Evolutionary conservation across 371 early-diverging fungal genomes (phyloP).

Genomic region (Capillidium heterosporum): DNA sequence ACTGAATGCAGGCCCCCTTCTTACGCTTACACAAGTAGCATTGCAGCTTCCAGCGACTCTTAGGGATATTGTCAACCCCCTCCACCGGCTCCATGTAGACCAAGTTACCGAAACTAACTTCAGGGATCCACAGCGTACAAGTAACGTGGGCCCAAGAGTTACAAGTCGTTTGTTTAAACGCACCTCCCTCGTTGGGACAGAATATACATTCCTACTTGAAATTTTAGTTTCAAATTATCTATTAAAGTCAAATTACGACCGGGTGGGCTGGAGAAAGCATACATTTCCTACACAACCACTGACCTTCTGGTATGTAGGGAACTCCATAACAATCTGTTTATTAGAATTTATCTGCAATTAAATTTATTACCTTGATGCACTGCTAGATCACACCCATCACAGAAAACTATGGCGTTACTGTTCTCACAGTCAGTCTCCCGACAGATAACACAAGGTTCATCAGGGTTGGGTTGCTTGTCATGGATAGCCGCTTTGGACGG

Average conservation of each 20-base stretch:
- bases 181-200: slow-evolving; percentile 89
- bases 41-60: slow-evolving; percentile 67
- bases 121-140: slow-evolving; percentile 94
- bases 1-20: slow-evolving; percentile 90
- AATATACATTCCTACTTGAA: slow-evolving; percentile 53
- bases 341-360: background rate
- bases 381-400: slow-evolving; percentile 97
- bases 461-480: slow-evolving; percentile 26
- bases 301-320: slow-evolving; percentile 97
- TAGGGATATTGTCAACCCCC: slow-evolving; percentile 65
- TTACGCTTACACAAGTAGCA: slow-evolving; percentile 76
- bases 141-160: slow-evolving; percentile 92
- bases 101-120: slow-evolving; percentile 71
- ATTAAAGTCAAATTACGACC: slow-evolving; percentile 21
- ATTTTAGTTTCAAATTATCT: background rate
- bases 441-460: slow-evolving; percentile 84
- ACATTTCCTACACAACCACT: slow-evolving; percentile 96
- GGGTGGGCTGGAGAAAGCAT: slow-evolving; percentile 79
- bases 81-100: slow-evolving; percentile 97
- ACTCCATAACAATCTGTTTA: slow-evolving; percentile 93
- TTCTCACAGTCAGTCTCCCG: slow-evolving; percentile 92
- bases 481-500: slow-evolving; percentile 25
- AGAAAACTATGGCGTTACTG: slow-evolving; percentile 95
- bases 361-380: slow-evolving; percentile 77
- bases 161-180: slow-evolving; percentile 86